A percentile compares a stretch with the other conserved stretches of the same genome.
Conservation (phyloP, 805 yeast genomes). For the Candida wancherniae region DNA sequence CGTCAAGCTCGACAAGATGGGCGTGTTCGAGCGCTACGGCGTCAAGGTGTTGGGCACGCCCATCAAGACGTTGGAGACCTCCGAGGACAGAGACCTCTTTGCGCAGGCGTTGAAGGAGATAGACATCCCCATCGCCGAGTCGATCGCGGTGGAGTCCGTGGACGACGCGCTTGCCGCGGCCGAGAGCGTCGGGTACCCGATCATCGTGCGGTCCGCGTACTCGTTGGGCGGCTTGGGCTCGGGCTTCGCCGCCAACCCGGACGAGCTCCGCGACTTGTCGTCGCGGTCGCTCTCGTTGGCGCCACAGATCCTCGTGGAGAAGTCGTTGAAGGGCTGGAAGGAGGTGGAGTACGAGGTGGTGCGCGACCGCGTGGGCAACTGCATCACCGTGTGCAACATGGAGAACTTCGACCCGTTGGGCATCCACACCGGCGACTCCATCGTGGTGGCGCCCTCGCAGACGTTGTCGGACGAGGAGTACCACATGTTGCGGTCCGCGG, state of each 20-base stretch:
- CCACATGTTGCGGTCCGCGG: constrained; percentile 96
- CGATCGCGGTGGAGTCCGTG: constrained; percentile 89
- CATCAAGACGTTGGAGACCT: constrained; percentile 88
- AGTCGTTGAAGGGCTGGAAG: constrained; percentile 97
- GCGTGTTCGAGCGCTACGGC: constrained; percentile 82
- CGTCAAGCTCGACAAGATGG: constrained; percentile 90
- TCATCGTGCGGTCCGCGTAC: constrained; percentile 95
- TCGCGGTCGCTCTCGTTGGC: constrained; percentile 85
- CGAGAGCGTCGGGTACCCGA: constrained; percentile 82
- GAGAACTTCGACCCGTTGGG: constrained; percentile 98
- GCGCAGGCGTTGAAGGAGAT: constrained; percentile 94
- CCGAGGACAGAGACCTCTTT: constrained; percentile 96
- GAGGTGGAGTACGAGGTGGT: constrained; percentile 98
- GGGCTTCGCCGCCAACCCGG: constrained; percentile 84
- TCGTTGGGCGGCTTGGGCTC: constrained; percentile 98
- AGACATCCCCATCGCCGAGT: constrained; percentile 93
- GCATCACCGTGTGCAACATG: constrained; percentile 99
- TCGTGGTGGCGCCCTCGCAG: constrained; percentile 98
- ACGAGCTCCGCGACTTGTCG: constrained; percentile 81
- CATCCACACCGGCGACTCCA: constrained; percentile 97
- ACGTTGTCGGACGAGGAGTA: constrained; percentile 95
- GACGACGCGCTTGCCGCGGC: constrained; percentile 95
- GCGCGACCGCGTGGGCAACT: constrained; percentile 91
- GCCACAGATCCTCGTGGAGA: constrained; percentile 94
- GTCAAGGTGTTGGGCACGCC: constrained; percentile 98